Conservation (phyloP, 2,329 filamentous ascomycete species). For the Xylariomycetidae sp. region DNA sequence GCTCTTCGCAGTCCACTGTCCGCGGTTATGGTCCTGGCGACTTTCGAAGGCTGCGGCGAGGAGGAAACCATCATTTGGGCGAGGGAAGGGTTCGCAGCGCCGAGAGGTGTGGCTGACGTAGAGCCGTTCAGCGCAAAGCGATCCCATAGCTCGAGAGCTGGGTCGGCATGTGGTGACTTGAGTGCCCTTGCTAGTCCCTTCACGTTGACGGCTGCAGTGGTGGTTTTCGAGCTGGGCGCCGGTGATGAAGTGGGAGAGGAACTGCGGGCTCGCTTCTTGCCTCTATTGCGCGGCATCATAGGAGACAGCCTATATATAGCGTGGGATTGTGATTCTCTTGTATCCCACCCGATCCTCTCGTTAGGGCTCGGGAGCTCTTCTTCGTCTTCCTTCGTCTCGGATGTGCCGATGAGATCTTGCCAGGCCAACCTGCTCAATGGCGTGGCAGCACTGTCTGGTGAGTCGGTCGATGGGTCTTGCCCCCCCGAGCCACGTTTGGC, state of each 20-base stretch:
- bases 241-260: conserved; percentile 70
- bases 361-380: conserved; percentile 50
- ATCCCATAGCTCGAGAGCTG: conserved; percentile 71
- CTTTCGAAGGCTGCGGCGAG: conserved; percentile 55
- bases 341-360: conserved; percentile 57
- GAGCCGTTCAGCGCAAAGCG: conserved; percentile 56
- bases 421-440: conserved; percentile 49
- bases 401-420: conserved; percentile 50
- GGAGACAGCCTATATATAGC: conserved; percentile 39
- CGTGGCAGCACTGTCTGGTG: conserved; percentile 31
- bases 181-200: conserved; percentile 52
- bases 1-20: conserved; percentile 53
- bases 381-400: conserved; percentile 36
- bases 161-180: conserved; percentile 64
- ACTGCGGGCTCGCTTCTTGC: conserved; percentile 64
- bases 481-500: no score
- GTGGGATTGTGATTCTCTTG: conserved; percentile 29
- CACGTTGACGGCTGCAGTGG: conserved; percentile 47
- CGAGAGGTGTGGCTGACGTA: conserved; percentile 34
- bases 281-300: conserved; percentile 39
- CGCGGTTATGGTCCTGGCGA: conserved; percentile 32
- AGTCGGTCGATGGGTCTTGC: conserved; percentile 4
- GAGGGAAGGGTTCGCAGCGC: conserved; percentile 50
- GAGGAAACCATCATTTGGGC: conserved; percentile 64
- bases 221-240: conserved; percentile 35